Conservation (phyloP, 1,284 basidiomycete genomes). For the Wolfiporia cocos region DNA sequence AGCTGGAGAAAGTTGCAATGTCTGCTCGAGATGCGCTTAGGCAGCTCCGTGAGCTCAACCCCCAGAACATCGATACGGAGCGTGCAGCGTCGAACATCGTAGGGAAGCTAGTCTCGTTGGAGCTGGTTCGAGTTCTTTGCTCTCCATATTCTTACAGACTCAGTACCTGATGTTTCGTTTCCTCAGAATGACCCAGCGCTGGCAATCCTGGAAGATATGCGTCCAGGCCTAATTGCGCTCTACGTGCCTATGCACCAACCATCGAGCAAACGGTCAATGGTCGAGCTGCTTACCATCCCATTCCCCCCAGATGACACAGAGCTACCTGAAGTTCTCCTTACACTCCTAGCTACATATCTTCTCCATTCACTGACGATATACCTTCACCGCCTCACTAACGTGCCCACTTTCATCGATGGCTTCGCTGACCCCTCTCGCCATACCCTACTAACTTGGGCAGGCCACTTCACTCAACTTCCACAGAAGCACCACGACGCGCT, state of each 20-base stretch:
- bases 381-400: slow-evolving; percentile 20
- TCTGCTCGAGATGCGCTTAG: slow-evolving; percentile 33
- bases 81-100: slow-evolving; percentile 59
- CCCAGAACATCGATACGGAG: slow-evolving; percentile 59
- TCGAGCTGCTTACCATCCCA: slow-evolving; percentile 24
- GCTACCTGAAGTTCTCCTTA: slow-evolving; percentile 38
- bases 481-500: slow-evolving; percentile 50
- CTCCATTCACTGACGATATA: slow-evolving; percentile 41
- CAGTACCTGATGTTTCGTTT: neutral
- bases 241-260: slow-evolving; percentile 9
- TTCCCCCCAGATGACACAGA: slow-evolving; percentile 34
- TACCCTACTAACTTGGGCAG: slow-evolving; percentile 50
- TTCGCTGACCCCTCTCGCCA: slow-evolving; percentile 33
- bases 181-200: slow-evolving; percentile 45
- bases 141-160: neutral
- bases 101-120: slow-evolving; percentile 57
- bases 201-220: slow-evolving; percentile 38
- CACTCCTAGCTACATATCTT: slow-evolving; percentile 53
- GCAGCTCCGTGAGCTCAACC: slow-evolving; percentile 37
- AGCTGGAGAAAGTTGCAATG: slow-evolving; percentile 25
- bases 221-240: slow-evolving; percentile 34
- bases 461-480: slow-evolving; percentile 34
- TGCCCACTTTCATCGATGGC: slow-evolving; percentile 26
- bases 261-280: neutral
- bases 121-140: slow-evolving; percentile 44